Evolutionary conservation across 345 rosid genomes (phyloP).

Genomic region (Aquilaria yunnanensis): DNA sequence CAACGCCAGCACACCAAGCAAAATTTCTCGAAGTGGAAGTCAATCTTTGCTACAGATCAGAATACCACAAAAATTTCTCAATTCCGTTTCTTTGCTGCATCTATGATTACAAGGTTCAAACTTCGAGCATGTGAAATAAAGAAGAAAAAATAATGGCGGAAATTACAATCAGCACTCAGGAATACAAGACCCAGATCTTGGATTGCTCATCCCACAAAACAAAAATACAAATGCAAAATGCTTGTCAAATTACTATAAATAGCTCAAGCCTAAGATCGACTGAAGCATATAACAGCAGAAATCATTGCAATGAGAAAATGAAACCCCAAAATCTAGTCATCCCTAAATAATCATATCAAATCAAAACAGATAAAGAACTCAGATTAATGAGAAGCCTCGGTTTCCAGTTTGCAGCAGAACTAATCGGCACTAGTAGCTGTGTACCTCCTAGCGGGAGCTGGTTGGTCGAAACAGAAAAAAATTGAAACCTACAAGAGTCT

Average conservation of each 20-base stretch:
- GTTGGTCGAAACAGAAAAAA: neutral
- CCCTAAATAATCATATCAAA: conserved; percentile 12
- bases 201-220: conserved; percentile 1
- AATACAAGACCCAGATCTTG: conserved; percentile 26
- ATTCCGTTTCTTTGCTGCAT: neutral
- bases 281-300: neutral
- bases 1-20: neutral
- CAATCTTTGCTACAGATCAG: neutral
- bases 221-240: neutral
- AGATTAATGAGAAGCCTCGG: conserved; percentile 11
- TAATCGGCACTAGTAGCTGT: neutral
- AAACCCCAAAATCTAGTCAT: conserved; percentile 11
- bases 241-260: neutral
- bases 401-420: neutral
- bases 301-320: conserved; percentile 5
- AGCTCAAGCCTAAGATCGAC: neutral
- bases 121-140: neutral
- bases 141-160: neutral
- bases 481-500: neutral
- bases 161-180: neutral
- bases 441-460: neutral
- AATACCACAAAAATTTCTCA: neutral
- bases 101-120: neutral
- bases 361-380: conserved; percentile 1
- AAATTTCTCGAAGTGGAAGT: neutral